Conservation (phyloP, 805 yeast species). For the Starmerella asiatica region DNA sequence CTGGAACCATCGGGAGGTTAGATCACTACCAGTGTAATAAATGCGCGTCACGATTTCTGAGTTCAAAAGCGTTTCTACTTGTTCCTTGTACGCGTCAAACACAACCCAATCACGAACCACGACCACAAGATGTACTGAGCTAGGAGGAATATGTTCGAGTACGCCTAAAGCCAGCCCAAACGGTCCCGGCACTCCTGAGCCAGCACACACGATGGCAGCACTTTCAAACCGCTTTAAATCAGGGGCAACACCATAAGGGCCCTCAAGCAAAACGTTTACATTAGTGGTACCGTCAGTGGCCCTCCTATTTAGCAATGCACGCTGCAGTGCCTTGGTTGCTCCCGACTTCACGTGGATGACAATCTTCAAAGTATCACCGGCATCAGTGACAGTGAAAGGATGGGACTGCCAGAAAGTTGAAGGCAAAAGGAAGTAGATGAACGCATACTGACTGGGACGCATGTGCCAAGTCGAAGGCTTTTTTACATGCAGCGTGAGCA, state of each 20-base stretch:
- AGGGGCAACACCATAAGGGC: conserved; percentile 11
- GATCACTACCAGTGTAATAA: conserved; percentile 3
- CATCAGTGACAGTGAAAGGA: conserved; percentile 43
- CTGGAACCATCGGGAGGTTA: not conserved
- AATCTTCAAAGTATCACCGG: conserved; percentile 1
- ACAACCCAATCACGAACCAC: conserved; percentile 5
- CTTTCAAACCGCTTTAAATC: not conserved
- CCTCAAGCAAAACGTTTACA: conserved; percentile 9
- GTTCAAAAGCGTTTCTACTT: not conserved
- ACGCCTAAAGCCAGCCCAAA: conserved; percentile 5
- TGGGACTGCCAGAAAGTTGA: conserved; percentile 55
- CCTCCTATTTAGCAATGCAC: not conserved
- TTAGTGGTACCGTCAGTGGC: not conserved
- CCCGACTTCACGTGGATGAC: conserved; percentile 13
- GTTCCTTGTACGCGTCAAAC: conserved; percentile 4
- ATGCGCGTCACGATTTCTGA: not conserved
- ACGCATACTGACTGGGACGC: conserved; percentile 14
- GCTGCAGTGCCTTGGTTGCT: conserved; percentile 1
- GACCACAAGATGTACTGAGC: conserved; percentile 1
- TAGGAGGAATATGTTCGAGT: not conserved
- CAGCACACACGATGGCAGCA: conserved; percentile 8
- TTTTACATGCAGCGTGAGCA: conserved; percentile 1
- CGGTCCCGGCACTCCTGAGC: conserved; percentile 15
- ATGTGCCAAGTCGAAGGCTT: conserved; percentile 10
- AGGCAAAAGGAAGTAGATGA: conserved; percentile 29